Conservation (phyloP, 2,329 filamentous ascomycete species). For the Pyrenochaeta sp. region DNA sequence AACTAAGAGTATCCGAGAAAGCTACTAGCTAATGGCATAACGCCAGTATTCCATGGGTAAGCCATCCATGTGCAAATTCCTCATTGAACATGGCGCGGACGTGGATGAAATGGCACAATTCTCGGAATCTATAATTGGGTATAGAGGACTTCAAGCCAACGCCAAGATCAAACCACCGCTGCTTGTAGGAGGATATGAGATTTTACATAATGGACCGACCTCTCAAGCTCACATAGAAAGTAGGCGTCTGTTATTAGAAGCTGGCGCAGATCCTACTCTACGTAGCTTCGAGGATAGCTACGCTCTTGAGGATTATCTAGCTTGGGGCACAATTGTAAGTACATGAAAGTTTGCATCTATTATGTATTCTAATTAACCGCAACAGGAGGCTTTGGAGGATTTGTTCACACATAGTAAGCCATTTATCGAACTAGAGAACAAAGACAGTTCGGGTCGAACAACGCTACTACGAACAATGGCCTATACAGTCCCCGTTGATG, state of each 20-base stretch:
- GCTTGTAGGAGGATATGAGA: not conserved
- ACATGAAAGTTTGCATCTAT: not conserved
- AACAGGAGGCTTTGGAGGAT: not conserved
- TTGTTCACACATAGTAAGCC: not conserved
- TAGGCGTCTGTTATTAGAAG: constrained; percentile 1
- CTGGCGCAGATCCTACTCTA: constrained; percentile 10
- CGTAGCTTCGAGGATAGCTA: not conserved
- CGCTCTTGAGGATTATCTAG: not conserved
- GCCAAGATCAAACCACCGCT: too few species aligned
- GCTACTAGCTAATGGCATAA: not conserved
- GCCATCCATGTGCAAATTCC: constrained; percentile 13
- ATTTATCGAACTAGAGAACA: not conserved
- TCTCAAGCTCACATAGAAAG: not conserved
- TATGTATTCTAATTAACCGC: not conserved
- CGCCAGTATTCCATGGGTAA: constrained; percentile 11
- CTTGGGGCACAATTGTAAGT: not conserved
- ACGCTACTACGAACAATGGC: not conserved
- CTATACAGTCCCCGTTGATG: not conserved
- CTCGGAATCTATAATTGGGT: too few species aligned
- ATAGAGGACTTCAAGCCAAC: too few species aligned
- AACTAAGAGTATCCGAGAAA: not conserved
- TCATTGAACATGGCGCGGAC: constrained; percentile 15
- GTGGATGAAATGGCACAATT: constrained; percentile 6
- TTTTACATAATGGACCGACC: not conserved
- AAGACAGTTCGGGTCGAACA: not conserved